Base-by-base conservation (phyloP, 2,329 filamentous ascomycete species). In the Penicillium sp. region DNA sequence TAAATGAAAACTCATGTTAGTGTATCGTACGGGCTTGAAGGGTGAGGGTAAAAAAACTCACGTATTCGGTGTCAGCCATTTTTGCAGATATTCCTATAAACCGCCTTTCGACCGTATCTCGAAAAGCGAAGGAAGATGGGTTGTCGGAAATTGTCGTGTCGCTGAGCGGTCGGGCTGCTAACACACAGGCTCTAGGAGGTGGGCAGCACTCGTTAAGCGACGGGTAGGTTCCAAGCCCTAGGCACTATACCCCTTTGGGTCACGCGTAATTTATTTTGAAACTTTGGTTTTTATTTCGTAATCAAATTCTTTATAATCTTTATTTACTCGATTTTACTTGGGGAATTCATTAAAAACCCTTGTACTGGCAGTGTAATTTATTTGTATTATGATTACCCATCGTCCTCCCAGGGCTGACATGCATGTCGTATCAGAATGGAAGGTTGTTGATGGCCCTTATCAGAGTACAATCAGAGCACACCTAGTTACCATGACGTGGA, bases 21-120 rank as follows among this genome's bases (percentile, higher is more conserved):
- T 73, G 71, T 73, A 49, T 43, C 47, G 57, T 41, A 40, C 29
- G 23, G 33, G 33, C 51, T 45, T 23, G 2, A 27, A 38, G 59
- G 60, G 31, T 4, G 17, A 46, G 19, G 9, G 4, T 4, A 33
- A 54, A 45, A 57, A 57, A 68, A 89, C 89, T 81, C 85, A 93
- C 90, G 84, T 94, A 94, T 84, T 92, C 89, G 74, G 81, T 77
- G 85, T 93, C 90, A 87, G 90, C 90, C 90, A 93, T 93, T 83
- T 78, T 89, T 84, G 82, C 82, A 80, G 78, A 70, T 71, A 65
- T 72, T 74, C 71, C 77, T 73, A 73, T 68, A 64, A 68, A 70
- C 69, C 74, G 76, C 77, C 75, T 77, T 74, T 69, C 75, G 77
- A 76, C 70, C 69, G 70, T 63, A 59, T 70, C 70, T 77, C 74